Evolutionary conservation across 495 filamentous ascomycete genomes (phyloP), one percentile per base, ranked within the genome.

Genomic region (Talaromyces thailandensis): DNA sequence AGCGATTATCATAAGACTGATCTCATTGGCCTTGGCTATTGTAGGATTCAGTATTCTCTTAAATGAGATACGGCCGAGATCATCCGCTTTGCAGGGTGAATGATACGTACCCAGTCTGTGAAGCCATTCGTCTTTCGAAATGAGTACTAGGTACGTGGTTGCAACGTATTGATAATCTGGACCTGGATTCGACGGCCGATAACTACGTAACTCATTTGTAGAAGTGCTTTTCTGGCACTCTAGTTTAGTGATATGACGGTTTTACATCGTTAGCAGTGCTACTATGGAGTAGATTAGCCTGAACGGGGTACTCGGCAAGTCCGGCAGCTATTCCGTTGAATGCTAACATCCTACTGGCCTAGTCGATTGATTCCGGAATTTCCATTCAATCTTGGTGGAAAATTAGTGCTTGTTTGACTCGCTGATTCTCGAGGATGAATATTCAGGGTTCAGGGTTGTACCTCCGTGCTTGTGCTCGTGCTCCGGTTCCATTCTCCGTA

Each of bases 221-320:
- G 35, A 37, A 37, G 2, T 37, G 11, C 6, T 18, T 40, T 23
- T 52, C 50, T 21, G 45, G 45, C 21, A 26, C 50, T 12, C 50
- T 18, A 21, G 5, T 16, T 6, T 37, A 37, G 11, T 9, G 43
- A 48, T 48, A 48, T 48, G 43, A 48, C 43, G n/a, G 43, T 53
- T 24, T 14, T 51, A 51, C n/a, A 25, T 25, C 8, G 21, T 24
- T 53, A 53, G 50, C 25, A 53, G n/a, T 53, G 50, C 50, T 28
- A 53, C 50, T 53, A 53, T 53, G 50, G 50, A 53, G 50, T 53
- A 12, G 25, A 53, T 53, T 26, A 53, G 50, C 50, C 50, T 53
- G 50, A 14, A 53, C 23, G 24, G 21, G 16, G 50, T 53, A 6
- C 9, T 48, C 43, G 43, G 43, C 18, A 48, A 48, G 43, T 21